Percentiles rank a stretch among this genome's conserved stretches.
phyloP scores from a whole-genome alignment of 2,329 filamentous ascomycete genomes.

The Ilyonectria robusta region DNA sequence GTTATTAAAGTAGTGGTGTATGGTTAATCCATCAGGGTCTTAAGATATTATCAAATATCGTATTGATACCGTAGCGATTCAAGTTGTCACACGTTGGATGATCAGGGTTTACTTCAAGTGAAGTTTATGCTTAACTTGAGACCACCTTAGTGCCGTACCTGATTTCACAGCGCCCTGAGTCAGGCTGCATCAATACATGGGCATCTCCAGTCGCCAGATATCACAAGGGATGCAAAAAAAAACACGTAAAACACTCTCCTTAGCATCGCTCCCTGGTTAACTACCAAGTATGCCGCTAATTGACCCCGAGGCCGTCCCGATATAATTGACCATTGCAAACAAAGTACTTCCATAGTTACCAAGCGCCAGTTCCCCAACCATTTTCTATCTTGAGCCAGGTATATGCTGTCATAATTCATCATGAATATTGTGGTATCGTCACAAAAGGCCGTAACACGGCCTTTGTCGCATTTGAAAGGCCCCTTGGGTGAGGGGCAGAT shows the following conservation, averaged over 20 bases:
- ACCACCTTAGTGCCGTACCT: neutral
- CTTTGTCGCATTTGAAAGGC: neutral
- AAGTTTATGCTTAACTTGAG: neutral
- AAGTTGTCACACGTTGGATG: too few relatives aligned
- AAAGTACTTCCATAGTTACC: neutral
- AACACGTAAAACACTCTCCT: neutral
- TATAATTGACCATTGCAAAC: slow-evolving; percentile 1
- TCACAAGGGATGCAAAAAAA: neutral
- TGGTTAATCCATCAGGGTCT: too few relatives aligned
- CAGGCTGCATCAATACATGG: neutral
- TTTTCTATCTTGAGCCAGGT: slow-evolving; percentile 8
- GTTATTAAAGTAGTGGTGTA: too few relatives aligned
- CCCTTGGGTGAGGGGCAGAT: neutral
- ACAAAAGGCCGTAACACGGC: neutral
- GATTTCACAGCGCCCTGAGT: neutral
- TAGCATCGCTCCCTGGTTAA: neutral
- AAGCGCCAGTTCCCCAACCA: slow-evolving; percentile 13
- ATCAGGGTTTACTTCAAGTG: neutral
- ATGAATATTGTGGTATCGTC: slow-evolving; percentile 13
- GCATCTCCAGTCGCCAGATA: neutral
- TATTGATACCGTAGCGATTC: too few relatives aligned
- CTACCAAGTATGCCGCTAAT: neutral
- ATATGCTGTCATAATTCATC: slow-evolving; percentile 19
- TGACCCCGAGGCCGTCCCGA: neutral
- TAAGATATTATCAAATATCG: too few relatives aligned